Evolutionary conservation across 805 yeast genomes (phyloP).

Genomic region (Wickerhamiella kazuoi): DNA sequence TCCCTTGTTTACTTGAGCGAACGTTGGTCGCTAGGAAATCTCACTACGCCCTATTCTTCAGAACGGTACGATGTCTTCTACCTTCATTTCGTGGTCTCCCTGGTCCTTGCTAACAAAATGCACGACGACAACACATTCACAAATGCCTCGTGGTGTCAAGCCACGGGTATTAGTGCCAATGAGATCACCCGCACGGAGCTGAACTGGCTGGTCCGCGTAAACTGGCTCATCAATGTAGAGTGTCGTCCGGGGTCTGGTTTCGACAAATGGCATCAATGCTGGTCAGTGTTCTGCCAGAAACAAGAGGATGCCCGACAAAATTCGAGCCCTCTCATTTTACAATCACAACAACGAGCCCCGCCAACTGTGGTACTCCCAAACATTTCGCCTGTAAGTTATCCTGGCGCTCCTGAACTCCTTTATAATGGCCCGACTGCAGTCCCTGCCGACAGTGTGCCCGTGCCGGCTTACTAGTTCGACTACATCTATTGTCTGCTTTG

Average conservation of each 20-base stretch:
- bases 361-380: neutral
- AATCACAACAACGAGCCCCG: neutral
- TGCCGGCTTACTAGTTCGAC: neutral
- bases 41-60: conserved; percentile 17
- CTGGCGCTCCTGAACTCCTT: no score
- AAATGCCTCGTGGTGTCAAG: conserved; percentile 88
- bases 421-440: no score
- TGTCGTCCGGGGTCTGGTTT: neutral
- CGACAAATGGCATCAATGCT: neutral
- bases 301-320: neutral
- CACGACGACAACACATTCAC: conserved; percentile 95
- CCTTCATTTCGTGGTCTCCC: conserved; percentile 43
- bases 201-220: conserved; percentile 33
- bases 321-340: neutral
- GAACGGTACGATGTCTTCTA: conserved; percentile 21
- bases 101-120: conserved; percentile 79
- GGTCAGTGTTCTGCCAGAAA: neutral
- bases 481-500: neutral
- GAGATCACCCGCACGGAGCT: conserved; percentile 52
- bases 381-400: no score
- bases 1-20: conserved; percentile 66
- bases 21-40: conserved; percentile 28
- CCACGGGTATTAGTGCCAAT: conserved; percentile 58
- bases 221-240: neutral
- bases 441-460: neutral